phyloP scores from a whole-genome alignment of 2,329 filamentous ascomycete genomes.

The Zarea fungicola region DNA sequence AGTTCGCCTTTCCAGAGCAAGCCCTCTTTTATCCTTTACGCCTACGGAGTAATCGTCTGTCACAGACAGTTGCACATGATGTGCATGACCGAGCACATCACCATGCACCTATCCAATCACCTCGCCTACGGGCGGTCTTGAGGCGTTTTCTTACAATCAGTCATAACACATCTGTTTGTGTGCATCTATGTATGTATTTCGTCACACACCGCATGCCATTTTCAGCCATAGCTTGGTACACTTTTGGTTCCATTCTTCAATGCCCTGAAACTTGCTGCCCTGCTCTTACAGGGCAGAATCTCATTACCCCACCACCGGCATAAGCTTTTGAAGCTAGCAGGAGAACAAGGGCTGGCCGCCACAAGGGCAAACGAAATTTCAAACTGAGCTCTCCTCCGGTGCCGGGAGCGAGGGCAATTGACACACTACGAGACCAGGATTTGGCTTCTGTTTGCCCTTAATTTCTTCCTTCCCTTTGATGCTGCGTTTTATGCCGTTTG shows the following conservation, averaged over 20 bases:
- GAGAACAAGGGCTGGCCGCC: neutral
- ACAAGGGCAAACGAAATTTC: conserved; percentile 7
- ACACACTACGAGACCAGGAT: neutral
- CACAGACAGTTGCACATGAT: conserved; percentile 2
- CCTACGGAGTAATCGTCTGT: no score
- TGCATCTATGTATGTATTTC: no score
- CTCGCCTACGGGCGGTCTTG: neutral
- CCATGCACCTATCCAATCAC: conserved; percentile 6
- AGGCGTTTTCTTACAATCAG: neutral
- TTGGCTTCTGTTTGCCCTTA: conserved; percentile 7
- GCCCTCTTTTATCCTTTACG: no score
- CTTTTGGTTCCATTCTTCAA: neutral
- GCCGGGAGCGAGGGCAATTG: conserved; percentile 3
- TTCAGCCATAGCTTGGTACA: neutral
- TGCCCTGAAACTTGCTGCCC: conserved; percentile 7
- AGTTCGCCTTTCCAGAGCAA: neutral
- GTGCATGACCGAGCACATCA: conserved; percentile 10
- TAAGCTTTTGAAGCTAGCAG: conserved; percentile 2
- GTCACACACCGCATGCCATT: conserved; percentile 2
- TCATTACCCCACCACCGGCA: conserved; percentile 6
- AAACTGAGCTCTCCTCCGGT: neutral
- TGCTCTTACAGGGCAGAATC: conserved; percentile 1
- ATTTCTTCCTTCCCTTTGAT: neutral
- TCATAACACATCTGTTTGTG: no score
- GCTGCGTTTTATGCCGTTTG: neutral